These are phyloP conservation scores for Colletotrichum eleusines DNA, from an alignment of 2,329 filamentous ascomycete species.

Conservation along the genomic window DNA sequence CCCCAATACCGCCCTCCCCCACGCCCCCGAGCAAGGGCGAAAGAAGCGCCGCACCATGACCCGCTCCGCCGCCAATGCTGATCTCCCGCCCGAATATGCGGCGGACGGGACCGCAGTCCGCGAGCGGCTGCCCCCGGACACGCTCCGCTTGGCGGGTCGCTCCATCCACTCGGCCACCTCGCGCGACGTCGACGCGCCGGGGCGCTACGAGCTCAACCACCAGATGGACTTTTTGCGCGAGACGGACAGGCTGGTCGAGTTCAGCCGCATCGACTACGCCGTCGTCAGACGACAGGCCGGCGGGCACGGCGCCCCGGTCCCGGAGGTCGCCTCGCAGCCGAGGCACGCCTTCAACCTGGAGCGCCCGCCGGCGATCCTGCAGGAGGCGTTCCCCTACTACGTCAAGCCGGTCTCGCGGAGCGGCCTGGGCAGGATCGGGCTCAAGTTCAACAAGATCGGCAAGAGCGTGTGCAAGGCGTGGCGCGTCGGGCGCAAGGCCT, in stretches of 20 bases:
- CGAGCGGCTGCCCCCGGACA: slow-evolving; percentile 47
- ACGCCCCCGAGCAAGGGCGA: not conserved
- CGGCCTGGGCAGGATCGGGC: slow-evolving; percentile 15
- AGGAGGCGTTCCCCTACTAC: slow-evolving; percentile 50
- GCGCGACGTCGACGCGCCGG: slow-evolving; percentile 45
- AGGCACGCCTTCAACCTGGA: slow-evolving; percentile 53
- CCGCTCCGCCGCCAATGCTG: not conserved
- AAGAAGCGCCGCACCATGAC: slow-evolving; percentile 1
- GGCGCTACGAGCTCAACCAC: slow-evolving; percentile 54
- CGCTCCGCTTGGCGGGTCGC: slow-evolving; percentile 50
- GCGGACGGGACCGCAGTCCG: slow-evolving; percentile 15
- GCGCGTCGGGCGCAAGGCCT: slow-evolving; percentile 33
- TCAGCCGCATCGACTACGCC: slow-evolving; percentile 50
- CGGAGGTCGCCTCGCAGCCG: slow-evolving; percentile 47
- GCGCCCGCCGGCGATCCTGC: slow-evolving; percentile 47
- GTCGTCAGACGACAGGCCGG: slow-evolving; percentile 44
- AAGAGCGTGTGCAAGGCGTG: slow-evolving; percentile 42
- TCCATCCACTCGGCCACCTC: slow-evolving; percentile 49
- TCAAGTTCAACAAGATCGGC: slow-evolving; percentile 20
- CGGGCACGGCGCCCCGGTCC: slow-evolving; percentile 16
- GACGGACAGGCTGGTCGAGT: slow-evolving; percentile 48
- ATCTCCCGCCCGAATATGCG: slow-evolving; percentile 31
- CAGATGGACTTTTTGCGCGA: slow-evolving; percentile 50
- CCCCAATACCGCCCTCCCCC: too few relatives aligned
- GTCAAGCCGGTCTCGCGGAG: slow-evolving; percentile 32